These are phyloP conservation scores for Vanrija sp. DNA, from an alignment of 1,284 basidiomycete genomes.

Conservation along the genomic window DNA sequence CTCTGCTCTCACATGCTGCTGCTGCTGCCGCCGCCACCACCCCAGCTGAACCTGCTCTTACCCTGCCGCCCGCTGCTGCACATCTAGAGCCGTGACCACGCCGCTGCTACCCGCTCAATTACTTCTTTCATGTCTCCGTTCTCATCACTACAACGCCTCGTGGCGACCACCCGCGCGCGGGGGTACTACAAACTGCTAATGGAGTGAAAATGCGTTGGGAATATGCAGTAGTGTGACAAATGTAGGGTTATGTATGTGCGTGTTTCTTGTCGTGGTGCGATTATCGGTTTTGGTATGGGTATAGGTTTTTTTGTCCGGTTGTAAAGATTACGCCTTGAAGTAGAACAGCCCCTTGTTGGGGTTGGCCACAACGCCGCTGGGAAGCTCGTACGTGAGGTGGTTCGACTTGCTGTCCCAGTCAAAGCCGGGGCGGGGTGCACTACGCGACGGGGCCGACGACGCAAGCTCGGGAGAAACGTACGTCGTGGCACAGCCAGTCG, in stretches of 20 bases:
- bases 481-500: not conserved
- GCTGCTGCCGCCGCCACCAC: too few species aligned
- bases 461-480: not conserved
- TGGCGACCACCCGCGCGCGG: too few species aligned
- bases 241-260: not conserved
- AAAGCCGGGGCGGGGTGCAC: conserved; percentile 24
- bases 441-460: not conserved
- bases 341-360: conserved; percentile 44
- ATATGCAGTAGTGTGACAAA: not conserved
- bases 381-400: conserved; percentile 40
- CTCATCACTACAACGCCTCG: too few species aligned
- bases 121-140: too few species aligned
- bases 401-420: conserved; percentile 29
- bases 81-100: too few species aligned
- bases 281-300: too few species aligned
- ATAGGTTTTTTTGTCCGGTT: not conserved
- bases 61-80: too few species aligned
- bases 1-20: too few species aligned
- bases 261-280: not conserved
- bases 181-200: too few species aligned
- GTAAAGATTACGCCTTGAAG: conserved; percentile 26
- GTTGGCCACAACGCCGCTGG: conserved; percentile 35
- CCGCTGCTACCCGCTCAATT: too few species aligned
- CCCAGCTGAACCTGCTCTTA: too few species aligned
- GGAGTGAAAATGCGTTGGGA: too few species aligned